These are phyloP conservation scores for Gamsiella multidivaricata DNA, from an alignment of 192 early-diverging fungal species.

Conservation along the genomic window DNA sequence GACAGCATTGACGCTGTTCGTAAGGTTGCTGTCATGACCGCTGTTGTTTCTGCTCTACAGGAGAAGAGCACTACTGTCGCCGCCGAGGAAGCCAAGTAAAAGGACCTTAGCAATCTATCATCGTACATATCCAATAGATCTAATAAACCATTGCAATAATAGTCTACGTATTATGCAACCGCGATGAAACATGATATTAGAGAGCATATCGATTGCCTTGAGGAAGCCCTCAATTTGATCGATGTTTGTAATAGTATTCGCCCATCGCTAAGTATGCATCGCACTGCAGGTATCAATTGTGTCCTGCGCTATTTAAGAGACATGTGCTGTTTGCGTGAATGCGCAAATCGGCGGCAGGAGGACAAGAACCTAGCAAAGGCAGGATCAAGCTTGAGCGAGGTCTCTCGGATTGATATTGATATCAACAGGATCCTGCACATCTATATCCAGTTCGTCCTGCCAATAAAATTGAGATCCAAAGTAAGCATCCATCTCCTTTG, in stretches of 20 bases:
- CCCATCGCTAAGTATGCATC: no score
- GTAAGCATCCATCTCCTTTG: background rate
- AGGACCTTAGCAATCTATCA: background rate
- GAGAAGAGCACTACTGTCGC: background rate
- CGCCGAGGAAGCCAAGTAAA: conserved; percentile 13
- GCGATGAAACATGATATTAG: no score
- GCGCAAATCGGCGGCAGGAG: no score
- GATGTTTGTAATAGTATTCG: no score
- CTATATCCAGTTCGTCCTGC: conserved; percentile 47
- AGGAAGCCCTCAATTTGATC: no score
- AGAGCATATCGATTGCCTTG: no score
- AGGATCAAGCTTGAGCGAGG: conserved; percentile 14
- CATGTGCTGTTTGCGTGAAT: no score
- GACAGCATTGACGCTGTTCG: conserved; percentile 29
- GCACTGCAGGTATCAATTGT: no score
- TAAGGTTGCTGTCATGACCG: conserved; percentile 47
- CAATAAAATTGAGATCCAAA: background rate
- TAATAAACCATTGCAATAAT: no score
- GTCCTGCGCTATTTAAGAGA: no score
- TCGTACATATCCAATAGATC: conserved; percentile 3
- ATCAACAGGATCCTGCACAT: conserved; percentile 30
- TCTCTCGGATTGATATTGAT: conserved; percentile 27
- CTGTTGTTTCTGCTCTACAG: conserved; percentile 28
- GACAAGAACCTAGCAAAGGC: no score
- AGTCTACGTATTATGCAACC: no score